Conservation (phyloP, 169 alveolate genomes). For the Amoebophrya sp. region DNA sequence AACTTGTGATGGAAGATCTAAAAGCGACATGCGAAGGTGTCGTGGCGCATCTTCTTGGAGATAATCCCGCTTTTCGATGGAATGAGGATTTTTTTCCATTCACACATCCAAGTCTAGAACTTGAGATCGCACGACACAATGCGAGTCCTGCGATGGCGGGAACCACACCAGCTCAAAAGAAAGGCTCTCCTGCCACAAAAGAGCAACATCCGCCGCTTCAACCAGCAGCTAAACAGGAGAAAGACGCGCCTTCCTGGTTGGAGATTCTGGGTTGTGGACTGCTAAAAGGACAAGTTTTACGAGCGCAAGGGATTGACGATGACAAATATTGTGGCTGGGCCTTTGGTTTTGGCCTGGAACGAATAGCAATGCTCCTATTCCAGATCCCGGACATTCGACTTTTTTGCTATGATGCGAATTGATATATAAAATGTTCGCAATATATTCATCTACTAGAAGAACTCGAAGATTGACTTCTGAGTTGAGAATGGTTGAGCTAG, state of each 20-base stretch:
- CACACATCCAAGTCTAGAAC: slow-evolving; percentile 66
- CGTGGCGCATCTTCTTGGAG: background rate
- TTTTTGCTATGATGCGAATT: slow-evolving; percentile 66
- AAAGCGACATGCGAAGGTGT: background rate
- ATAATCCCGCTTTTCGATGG: background rate
- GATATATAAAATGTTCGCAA: too few relatives aligned
- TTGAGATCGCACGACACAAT: slow-evolving; percentile 58
- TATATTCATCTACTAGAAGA: too few relatives aligned
- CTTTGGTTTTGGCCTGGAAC: slow-evolving; percentile 66
- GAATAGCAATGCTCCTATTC: slow-evolving; percentile 66
- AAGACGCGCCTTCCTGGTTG: slow-evolving; percentile 17
- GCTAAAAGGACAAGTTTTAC: slow-evolving; percentile 58
- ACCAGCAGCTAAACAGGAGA: too few relatives aligned
- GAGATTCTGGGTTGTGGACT: slow-evolving; percentile 72
- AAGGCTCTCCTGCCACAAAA: too few relatives aligned
- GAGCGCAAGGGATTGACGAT: slow-evolving; percentile 47
- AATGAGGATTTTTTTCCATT: slow-evolving; percentile 61
- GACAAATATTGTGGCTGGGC: slow-evolving; percentile 63
- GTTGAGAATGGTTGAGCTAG: too few relatives aligned
- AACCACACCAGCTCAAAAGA: too few relatives aligned
- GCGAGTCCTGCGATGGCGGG: slow-evolving; percentile 45
- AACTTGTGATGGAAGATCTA: background rate
- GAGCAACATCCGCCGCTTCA: too few relatives aligned
- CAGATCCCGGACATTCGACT: slow-evolving; percentile 65
- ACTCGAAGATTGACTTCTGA: too few relatives aligned